These are phyloP conservation scores for Musa balbisiana DNA, from an alignment of 202 grass and related monocot species.

Conservation along the genomic window DNA sequence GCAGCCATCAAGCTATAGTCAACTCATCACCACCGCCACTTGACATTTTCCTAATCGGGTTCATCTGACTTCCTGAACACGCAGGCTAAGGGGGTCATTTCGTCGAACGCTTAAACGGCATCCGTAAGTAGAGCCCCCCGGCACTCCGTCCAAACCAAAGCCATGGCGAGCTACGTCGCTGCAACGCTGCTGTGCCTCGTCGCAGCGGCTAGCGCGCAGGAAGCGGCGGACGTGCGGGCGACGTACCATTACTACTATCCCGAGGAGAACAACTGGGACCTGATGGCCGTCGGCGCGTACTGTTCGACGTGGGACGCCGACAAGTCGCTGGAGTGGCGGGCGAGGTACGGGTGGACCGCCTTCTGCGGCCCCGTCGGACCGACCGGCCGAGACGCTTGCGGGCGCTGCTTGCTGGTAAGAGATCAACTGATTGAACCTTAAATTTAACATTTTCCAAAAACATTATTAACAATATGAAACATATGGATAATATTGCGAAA, in stretches of 20 bases:
- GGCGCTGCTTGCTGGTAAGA: constrained; percentile 36
- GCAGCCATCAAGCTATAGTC: too few species aligned
- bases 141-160: too few species aligned
- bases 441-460: too few species aligned
- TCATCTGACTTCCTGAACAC: too few species aligned
- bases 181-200: background rate
- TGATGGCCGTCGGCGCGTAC: constrained; percentile 21
- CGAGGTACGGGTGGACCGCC: constrained; percentile 41
- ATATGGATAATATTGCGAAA: too few species aligned
- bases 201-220: constrained; percentile 20
- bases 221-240: constrained; percentile 21
- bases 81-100: too few species aligned
- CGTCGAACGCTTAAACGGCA: too few species aligned
- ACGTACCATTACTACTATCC: constrained; percentile 40
- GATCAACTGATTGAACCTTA: too few species aligned
- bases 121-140: too few species aligned
- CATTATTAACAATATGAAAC: too few species aligned
- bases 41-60: too few species aligned
- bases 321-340: constrained; percentile 32
- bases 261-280: constrained; percentile 29
- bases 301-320: constrained; percentile 36
- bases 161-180: background rate
- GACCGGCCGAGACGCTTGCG: constrained; percentile 29
- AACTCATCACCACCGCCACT: too few species aligned
- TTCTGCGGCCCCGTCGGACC: constrained; percentile 40